Evolutionary conservation across 2,329 filamentous ascomycete species (phyloP), one percentile per base, ranked within the genome.

Genomic region (Magnaporthiopsis poae): DNA sequence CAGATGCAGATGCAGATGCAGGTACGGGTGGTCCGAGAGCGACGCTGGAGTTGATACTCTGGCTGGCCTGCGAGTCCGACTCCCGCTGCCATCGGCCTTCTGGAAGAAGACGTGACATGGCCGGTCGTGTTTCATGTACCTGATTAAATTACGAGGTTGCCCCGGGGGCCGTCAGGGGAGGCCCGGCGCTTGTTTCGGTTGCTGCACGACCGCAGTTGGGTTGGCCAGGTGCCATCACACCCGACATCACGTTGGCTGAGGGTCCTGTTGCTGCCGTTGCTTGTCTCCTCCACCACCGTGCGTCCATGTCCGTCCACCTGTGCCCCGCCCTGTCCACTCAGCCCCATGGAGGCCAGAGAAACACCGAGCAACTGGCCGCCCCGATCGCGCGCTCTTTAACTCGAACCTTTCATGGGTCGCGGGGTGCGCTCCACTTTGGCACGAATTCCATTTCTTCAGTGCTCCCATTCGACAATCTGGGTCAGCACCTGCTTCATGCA

Each of bases 31-130:
- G 35, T 36, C 35, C 35, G 35, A 36, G 35, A 12, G 35, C 35
- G 35, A 3, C 11, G 35, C 35, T 36, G 35, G 11, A 12, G 35
- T 11, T 36, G 35, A 36, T 11, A 11, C 33, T 35, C 33, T 7
- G 11, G 33, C 33, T 35, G 35, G 35, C 9, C 35, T 36, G 31
- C 7, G 46, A 18, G 18, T 21, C n/a, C 21, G 18, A 21, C 46
- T n/a, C 7, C 46, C 46, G 46, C 46, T 56, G 21, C 46, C 46
- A 46, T 56, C 46, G 62, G 35, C 36, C 62, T 73, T 73, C 72
- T 73, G 69, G 70, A 74, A 74, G 67, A 70, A 72, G 67, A 68
- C 70, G 72, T 69, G 69, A 73, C 71, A 61, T 27, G 65, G 63
- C 62, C 65, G 64, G 59, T 65, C 62, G 69, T 69, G 71, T 72